Evolutionary conservation across 495 filamentous ascomycete species (phyloP).

Genomic region (Penicilliopsis zonata): DNA sequence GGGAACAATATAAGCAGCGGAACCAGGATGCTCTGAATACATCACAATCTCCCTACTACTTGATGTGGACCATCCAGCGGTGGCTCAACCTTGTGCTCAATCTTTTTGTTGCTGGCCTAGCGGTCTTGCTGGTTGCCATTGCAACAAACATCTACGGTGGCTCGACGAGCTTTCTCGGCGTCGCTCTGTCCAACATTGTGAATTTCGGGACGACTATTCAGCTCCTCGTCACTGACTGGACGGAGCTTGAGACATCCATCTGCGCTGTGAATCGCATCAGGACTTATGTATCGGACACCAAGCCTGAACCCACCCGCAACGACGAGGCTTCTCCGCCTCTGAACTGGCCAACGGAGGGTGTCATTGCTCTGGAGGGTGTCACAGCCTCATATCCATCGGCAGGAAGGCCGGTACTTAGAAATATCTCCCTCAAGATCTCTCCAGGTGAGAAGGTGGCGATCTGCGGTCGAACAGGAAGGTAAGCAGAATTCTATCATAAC

Average conservation of each 20-base stretch:
- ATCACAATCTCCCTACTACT: constrained; percentile 47
- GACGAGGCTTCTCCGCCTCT: constrained; percentile 28
- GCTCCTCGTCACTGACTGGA: constrained; percentile 41
- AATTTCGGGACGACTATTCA: constrained; percentile 39
- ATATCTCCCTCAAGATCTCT: constrained; percentile 36
- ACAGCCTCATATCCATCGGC: constrained; percentile 29
- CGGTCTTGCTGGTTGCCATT: constrained; percentile 33
- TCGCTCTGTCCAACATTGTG: constrained; percentile 46
- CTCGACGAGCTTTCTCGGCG: constrained; percentile 39
- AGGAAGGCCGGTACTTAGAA: constrained; percentile 32
- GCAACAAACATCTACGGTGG: constrained; percentile 31
- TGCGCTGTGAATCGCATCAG: constrained; percentile 49
- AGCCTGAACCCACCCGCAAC: constrained; percentile 31
- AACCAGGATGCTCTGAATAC: constrained; percentile 41
- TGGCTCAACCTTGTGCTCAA: constrained; percentile 43
- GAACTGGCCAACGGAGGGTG: constrained; percentile 39
- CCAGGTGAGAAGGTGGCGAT: constrained; percentile 49
- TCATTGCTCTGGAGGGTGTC: constrained; percentile 36
- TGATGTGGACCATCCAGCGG: constrained; percentile 40
- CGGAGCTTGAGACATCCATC: constrained; percentile 43
- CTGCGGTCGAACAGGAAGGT: constrained; percentile 35
- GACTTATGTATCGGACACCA: constrained; percentile 35
- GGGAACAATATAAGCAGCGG: constrained; percentile 28
- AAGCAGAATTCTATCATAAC: too few species aligned
- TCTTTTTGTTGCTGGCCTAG: constrained; percentile 34